phyloP scores from a whole-genome alignment of 192 early-diverging fungal species.

The Mycoemilia scoparia region DNA sequence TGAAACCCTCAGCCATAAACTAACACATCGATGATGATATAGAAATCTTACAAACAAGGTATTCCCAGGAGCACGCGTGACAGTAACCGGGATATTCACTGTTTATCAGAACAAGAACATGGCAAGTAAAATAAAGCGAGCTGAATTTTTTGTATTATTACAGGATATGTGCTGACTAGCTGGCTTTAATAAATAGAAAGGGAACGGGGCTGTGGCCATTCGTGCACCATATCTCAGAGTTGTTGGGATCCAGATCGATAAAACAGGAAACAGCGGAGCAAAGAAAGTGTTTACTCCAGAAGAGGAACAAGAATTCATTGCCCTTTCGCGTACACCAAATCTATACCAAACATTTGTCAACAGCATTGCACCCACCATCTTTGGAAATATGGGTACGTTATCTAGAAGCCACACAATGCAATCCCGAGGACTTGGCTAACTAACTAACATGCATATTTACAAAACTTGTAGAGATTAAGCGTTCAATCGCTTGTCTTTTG shows the following conservation, averaged over 20 bases:
- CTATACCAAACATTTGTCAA: constrained; percentile 81
- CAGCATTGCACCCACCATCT: constrained; percentile 95
- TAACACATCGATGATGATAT: too few relatives aligned
- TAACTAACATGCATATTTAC: too few relatives aligned
- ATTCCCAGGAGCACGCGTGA: constrained; percentile 84
- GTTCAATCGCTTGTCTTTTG: constrained; percentile 80
- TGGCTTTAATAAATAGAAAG: constrained; percentile 29
- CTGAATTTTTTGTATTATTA: constrained; percentile 1
- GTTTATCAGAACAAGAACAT: constrained; percentile 62
- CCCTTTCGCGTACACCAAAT: constrained; percentile 66
- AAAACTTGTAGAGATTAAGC: constrained; percentile 94
- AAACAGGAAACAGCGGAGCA: constrained; percentile 40
- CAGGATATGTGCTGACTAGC: too few relatives aligned
- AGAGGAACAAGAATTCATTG: constrained; percentile 86
- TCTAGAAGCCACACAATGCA: too few relatives aligned
- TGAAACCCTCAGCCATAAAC: constrained; percentile 4
- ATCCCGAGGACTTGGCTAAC: too few relatives aligned
- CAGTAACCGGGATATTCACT: constrained; percentile 87
- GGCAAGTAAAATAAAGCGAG: too few relatives aligned
- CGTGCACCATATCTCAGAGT: constrained; percentile 87
- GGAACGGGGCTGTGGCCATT: constrained; percentile 68
- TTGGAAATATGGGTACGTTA: constrained; percentile 79
- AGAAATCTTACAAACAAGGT: constrained; percentile 68
- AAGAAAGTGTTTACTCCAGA: constrained; percentile 60
- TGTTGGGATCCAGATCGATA: constrained; percentile 76